Evolutionary conservation across 345 rosid species (phyloP), one percentile per base, ranked within the genome.

Genomic region (Euclidium syriacum): DNA sequence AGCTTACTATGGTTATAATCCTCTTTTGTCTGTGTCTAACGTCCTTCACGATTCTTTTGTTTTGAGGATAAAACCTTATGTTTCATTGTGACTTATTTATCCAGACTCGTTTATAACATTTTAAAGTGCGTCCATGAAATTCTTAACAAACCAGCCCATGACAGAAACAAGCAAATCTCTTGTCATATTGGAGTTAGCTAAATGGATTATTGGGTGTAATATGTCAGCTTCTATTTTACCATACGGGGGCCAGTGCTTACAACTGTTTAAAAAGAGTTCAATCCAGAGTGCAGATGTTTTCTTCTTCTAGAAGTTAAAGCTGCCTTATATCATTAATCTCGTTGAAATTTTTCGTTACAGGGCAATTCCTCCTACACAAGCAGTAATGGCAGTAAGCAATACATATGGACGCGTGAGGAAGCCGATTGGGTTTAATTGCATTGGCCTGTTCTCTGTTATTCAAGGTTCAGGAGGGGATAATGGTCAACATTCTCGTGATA

Each of bases 281-380:
- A 42, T 35, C 41, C 41, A 33, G 23, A 16, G 60, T 41, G 51
- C 67, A 17, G 1, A 58, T 58, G 26, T 49, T 36, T 30, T 41
- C 35, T 51, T 52, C 44, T 51, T 60, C 10, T 5, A 32, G 16
- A 52, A 26, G 42, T 22, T 47, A 30, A 46, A 52, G 22, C 68
- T 51, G 7, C 38, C 22, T 32, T 29, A 40, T 39, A 26, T 48
- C 16, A 23, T 30, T 71, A 33, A 30, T 17, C 18, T 17, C 52
- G 38, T 46, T 30, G 10, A 36, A 2, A 12, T 0, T 24, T 41
- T 56, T 61, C 19, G 12, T 71, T 77, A 33, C 90, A 94, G 99
- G 85, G 77, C 97, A 66, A 90, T 78, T 80, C 97, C 99, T 68
- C 99, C 99, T 29, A 81, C 99, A 27, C 96, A 84, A 50, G 91